phyloP scores from a whole-genome alignment of 305 asterid species.

The Solanum hybrid region DNA sequence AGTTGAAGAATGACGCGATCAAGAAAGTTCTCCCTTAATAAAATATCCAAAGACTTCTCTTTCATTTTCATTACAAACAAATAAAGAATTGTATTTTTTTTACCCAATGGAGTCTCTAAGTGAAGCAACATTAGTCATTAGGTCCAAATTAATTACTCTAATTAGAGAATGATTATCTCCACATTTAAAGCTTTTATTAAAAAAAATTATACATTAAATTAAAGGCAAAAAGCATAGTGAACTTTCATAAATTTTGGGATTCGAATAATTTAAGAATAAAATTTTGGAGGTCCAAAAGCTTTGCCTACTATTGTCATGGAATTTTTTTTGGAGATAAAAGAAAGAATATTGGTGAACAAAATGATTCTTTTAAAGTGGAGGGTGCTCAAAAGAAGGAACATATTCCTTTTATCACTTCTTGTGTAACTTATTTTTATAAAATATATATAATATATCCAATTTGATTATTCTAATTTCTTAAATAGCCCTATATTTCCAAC shows the following conservation, averaged over 20 bases:
- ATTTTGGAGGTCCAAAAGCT: neutral
- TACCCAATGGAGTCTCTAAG: neutral
- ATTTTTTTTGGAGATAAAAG: slow-evolving; percentile 17
- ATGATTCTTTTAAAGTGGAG: slow-evolving; percentile 55
- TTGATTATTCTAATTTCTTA: slow-evolving; percentile 27
- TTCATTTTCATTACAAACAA: neutral
- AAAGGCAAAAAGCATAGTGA: neutral
- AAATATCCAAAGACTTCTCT: neutral
- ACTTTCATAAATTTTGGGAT: slow-evolving; percentile 19
- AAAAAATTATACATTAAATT: neutral
- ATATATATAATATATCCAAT: slow-evolving; percentile 2
- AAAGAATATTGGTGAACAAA: slow-evolving; percentile 31
- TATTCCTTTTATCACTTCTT: slow-evolving; percentile 32
- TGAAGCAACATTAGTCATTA: neutral
- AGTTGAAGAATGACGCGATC: neutral
- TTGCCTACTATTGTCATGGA: slow-evolving; percentile 3
- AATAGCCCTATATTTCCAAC: neutral
- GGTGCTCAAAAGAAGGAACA: slow-evolving; percentile 42
- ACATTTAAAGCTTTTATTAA: neutral
- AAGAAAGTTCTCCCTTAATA: neutral
- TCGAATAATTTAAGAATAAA: slow-evolving; percentile 27
- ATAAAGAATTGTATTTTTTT: neutral
- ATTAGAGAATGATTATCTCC: neutral
- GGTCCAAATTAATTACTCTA: neutral
- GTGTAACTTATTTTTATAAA: slow-evolving; percentile 14